A percentile compares a stretch with the other conserved stretches of the same genome.
Evolutionary conservation across 345 rosid genomes (phyloP).

Genomic region (Rhodamnia rubescens): DNA sequence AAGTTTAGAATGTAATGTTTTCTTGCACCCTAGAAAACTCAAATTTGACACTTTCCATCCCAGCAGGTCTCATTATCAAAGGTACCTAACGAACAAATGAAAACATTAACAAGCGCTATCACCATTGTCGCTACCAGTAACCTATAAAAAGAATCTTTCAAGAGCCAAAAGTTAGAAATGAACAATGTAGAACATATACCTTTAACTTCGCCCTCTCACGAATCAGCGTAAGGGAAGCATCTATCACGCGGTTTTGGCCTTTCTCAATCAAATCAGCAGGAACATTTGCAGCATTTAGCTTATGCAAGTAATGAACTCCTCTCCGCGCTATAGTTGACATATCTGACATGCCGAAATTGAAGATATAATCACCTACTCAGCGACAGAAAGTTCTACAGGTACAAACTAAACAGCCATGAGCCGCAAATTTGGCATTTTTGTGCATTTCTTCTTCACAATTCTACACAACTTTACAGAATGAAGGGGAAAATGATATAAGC

Average conservation of each 20-base stretch:
- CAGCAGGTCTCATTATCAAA: background rate
- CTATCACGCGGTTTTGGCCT: constrained; percentile 87
- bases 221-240: constrained; percentile 94
- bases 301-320: constrained; percentile 54
- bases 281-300: constrained; percentile 44
- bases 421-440: background rate
- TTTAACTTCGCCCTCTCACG: constrained; percentile 96
- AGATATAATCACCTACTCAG: background rate
- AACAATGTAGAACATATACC: constrained; percentile 19
- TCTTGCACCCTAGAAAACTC: background rate
- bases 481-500: background rate
- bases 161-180: background rate
- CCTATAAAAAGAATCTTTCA: background rate
- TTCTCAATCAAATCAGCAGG: constrained; percentile 51
- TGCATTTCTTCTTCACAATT: background rate
- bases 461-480: background rate
- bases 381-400: background rate
- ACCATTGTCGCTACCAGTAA: background rate
- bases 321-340: constrained; percentile 42
- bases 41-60: background rate
- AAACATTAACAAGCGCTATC: background rate
- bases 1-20: background rate
- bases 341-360: constrained; percentile 9
- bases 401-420: background rate
- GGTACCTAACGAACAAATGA: background rate